A percentile compares a stretch with the other conserved stretches of the same genome.
Evolutionary conservation across 2,329 filamentous ascomycete genomes (phyloP).

Genomic region (Alternaria conjuncta): DNA sequence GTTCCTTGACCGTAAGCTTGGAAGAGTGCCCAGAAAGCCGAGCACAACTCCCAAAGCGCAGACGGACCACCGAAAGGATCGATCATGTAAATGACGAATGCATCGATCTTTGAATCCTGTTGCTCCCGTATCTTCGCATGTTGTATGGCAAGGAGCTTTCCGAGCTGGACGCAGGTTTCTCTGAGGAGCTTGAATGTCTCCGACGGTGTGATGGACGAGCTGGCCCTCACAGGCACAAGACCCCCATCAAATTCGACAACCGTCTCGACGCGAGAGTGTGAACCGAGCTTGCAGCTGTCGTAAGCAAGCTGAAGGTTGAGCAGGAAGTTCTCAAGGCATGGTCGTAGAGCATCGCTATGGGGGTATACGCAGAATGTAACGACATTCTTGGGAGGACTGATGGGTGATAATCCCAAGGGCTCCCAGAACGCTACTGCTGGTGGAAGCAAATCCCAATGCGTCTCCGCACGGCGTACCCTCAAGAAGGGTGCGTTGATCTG

Average conservation of each 20-base stretch:
- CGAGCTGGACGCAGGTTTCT: conserved; percentile 49
- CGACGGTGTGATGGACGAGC: conserved; percentile 21
- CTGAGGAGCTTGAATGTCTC: conserved; percentile 38
- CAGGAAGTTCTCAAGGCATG: conserved; percentile 69
- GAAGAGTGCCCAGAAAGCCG: conserved; percentile 75
- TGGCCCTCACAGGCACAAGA: conserved; percentile 39
- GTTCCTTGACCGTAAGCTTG: conserved; percentile 64
- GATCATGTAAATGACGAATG: conserved; percentile 75
- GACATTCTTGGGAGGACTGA: conserved; percentile 74
- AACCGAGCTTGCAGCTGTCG: conserved; percentile 75
- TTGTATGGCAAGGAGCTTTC: conserved; percentile 47
- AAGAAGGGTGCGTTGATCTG: conserved; percentile 72
- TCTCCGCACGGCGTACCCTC: conserved; percentile 73
- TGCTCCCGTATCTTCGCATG: conserved; percentile 45
- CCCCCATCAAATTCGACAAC: conserved; percentile 46
- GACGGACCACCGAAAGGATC: conserved; percentile 69
- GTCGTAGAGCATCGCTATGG: conserved; percentile 65
- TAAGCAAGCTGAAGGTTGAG: conserved; percentile 73
- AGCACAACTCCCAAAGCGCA: conserved; percentile 71
- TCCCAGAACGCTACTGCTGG: conserved; percentile 83
- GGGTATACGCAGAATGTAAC: conserved; percentile 75
- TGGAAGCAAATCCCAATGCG: conserved; percentile 74
- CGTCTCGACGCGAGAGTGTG: conserved; percentile 58
- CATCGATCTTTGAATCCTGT: conserved; percentile 58
- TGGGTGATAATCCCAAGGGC: conserved; percentile 74